These are phyloP conservation scores for Naganishia albida DNA, from an alignment of 1,284 basidiomycete species.

Conservation along the genomic window DNA sequence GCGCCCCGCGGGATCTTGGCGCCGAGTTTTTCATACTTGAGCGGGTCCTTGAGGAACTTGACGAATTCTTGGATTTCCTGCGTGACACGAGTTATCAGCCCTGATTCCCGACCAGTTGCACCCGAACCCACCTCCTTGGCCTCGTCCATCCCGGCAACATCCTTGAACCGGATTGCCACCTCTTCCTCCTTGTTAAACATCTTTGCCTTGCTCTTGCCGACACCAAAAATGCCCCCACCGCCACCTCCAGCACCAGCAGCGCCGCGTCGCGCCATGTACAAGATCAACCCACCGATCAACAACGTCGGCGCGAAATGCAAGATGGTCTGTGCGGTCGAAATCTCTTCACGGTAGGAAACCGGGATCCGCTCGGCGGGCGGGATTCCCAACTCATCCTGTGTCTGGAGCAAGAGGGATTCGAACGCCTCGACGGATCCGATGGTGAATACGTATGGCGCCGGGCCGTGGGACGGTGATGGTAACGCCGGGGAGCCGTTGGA, in stretches of 20 bases:
- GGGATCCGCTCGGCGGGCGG: constrained; percentile 91
- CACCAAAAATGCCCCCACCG: constrained; percentile 91
- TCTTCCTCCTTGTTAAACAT: constrained; percentile 98
- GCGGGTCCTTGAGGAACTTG: constrained; percentile 95
- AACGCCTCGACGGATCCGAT: constrained; percentile 98
- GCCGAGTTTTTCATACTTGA: constrained; percentile 91
- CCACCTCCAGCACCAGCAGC: constrained; percentile 60
- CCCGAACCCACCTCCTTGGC: constrained; percentile 70
- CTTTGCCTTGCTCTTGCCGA: constrained; percentile 93
- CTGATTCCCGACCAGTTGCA: background rate
- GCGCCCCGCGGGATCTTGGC: constrained; percentile 99
- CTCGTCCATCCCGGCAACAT: constrained; percentile 99
- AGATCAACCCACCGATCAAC: constrained; percentile 83
- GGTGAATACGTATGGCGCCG: constrained; percentile 78
- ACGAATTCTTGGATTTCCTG: constrained; percentile 99
- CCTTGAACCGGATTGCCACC: constrained; percentile 88
- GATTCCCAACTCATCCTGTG: constrained; percentile 88
- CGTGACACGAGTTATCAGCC: background rate
- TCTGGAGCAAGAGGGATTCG: constrained; percentile 89
- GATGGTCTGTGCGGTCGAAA: constrained; percentile 76
- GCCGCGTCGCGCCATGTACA: constrained; percentile 84
- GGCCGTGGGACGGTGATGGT: constrained; percentile 50
- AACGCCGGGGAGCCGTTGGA: constrained; percentile 37
- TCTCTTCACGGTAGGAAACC: constrained; percentile 94
- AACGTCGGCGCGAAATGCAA: constrained; percentile 94